A percentile compares a stretch with the other conserved stretches of the same genome.
These are phyloP conservation scores for Colletotrichum tropicicola DNA, from an alignment of 2,329 filamentous ascomycete genomes.

Conservation along the genomic window DNA sequence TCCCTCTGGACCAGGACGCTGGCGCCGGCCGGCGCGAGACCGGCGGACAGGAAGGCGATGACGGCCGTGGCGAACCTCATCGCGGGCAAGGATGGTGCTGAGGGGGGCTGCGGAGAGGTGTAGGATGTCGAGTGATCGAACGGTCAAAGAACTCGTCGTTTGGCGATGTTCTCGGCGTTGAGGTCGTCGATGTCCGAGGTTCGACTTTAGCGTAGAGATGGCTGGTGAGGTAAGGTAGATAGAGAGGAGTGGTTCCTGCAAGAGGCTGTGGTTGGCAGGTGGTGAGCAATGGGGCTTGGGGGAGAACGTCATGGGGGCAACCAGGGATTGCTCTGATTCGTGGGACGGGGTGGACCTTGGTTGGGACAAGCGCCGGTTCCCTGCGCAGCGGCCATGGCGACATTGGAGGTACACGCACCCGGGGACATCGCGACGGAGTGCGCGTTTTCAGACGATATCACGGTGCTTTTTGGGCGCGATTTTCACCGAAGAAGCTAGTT, in stretches of 20 bases:
- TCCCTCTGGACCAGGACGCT: conserved; percentile 57
- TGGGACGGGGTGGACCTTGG: conserved; percentile 14
- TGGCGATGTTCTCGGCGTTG: conserved; percentile 12
- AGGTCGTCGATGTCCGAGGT: conserved; percentile 17
- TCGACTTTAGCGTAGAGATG: conserved; percentile 24
- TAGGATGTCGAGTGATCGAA: background rate
- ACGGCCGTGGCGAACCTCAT: conserved; percentile 54
- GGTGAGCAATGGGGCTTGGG: conserved; percentile 27
- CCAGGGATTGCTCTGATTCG: conserved; percentile 27
- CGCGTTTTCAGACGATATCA: background rate
- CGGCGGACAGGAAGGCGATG: conserved; percentile 55
- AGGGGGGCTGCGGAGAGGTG: background rate
- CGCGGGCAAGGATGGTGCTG: conserved; percentile 28
- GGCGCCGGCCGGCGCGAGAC: conserved; percentile 54
- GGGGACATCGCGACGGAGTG: background rate
- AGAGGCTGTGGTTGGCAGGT: conserved; percentile 24
- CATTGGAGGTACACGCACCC: background rate
- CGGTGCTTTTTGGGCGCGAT: background rate
- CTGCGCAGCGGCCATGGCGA: conserved; percentile 26
- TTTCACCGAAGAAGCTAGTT: too few species aligned
- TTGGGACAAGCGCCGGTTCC: conserved; percentile 28
- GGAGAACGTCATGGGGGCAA: conserved; percentile 32
- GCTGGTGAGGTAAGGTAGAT: conserved; percentile 19
- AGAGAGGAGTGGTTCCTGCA: conserved; percentile 22
- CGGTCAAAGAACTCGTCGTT: background rate